Evolutionary conservation across 1,139 yeast species (phyloP), one percentile per base, ranked within the genome.

Genomic region (Geotrichum klebahnii): DNA sequence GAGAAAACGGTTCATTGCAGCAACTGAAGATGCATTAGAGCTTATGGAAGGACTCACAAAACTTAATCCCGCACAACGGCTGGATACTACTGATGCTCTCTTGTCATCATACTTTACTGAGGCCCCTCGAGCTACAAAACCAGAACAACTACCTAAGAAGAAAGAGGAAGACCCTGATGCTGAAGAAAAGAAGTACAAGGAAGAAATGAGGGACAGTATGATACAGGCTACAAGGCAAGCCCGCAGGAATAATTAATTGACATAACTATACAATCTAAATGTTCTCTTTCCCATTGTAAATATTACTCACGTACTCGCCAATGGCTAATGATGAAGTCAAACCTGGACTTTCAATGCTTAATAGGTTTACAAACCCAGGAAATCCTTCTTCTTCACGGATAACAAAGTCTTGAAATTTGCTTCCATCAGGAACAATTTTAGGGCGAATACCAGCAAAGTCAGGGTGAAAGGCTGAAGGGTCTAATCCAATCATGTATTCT

Each of bases 261-360:
- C 26, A 29, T 26, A 17, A 31, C 22, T 20, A 16, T 22, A 5
- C 19, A 46, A 23, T 14, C 16, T 37, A 41, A 8, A 32, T n/a
- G 22, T 42, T 44, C 14, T 29, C 5, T 19, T 43, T 46, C n/a
- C 54, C 54, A 20, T 48, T 52, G 48, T 48, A 52, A 14, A 52
- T 48, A 38, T 52, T 44, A 32, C 50, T 73, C 2, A 87, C 94
- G 59, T 84, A 75, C 59, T 82, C 85, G 1, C 82, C 96, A 50
- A 88, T 85, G 0, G 92, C 95, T 80, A 87, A 73, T 1, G 88
- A 72, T 0, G 94, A 72, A 2, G 96, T 88, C 55, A 88, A 72
- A 0, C 96, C 97, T 0, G 97, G 97, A 61, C 94, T 83, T 62
- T 89, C 97, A 24, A 89, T 88, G 2, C 94, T 95, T 43, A 88